Conservation (phyloP, 805 yeast species). For the Kazachstania taianensis region DNA sequence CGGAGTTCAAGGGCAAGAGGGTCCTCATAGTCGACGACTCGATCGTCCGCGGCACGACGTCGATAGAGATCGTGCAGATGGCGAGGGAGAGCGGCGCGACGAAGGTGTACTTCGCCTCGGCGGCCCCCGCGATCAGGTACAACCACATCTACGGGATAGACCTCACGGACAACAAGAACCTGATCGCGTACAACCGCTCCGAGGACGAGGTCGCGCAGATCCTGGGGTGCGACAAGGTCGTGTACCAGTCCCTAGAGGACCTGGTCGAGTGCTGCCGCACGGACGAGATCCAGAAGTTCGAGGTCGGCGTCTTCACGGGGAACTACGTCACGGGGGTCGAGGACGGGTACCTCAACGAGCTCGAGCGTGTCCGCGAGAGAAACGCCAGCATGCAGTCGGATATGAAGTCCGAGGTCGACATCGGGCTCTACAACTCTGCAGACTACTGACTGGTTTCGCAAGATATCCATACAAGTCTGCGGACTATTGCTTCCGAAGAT, state of each 20-base stretch:
- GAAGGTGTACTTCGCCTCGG: conserved; percentile 90
- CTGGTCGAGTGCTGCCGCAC: conserved; percentile 67
- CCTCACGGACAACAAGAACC: conserved; percentile 86
- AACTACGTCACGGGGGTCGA: conserved; percentile 90
- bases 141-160: conserved; percentile 98
- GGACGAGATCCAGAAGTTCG: conserved; percentile 45
- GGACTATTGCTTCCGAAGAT: too few species aligned
- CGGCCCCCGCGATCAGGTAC: conserved; percentile 95
- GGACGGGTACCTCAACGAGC: conserved; percentile 66
- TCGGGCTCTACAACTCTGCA: conserved; percentile 50
- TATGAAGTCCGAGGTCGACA: conserved; percentile 70
- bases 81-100: conserved; percentile 98
- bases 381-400: conserved; percentile 51
- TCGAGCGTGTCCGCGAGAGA: conserved; percentile 72
- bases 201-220: conserved; percentile 66
- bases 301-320: conserved; percentile 96
- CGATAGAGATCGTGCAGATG: conserved; percentile 92
- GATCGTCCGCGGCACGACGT: conserved; percentile 95
- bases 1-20: conserved; percentile 75
- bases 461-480: too few species aligned
- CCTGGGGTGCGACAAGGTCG: conserved; percentile 84
- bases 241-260: conserved; percentile 80
- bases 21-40: conserved; percentile 94
- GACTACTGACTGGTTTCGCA: conserved; percentile 41
- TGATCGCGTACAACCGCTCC: conserved; percentile 75